These are phyloP conservation scores for Fonsecaea pugnacius DNA, from an alignment of 2,329 filamentous ascomycete species.

Conservation along the genomic window DNA sequence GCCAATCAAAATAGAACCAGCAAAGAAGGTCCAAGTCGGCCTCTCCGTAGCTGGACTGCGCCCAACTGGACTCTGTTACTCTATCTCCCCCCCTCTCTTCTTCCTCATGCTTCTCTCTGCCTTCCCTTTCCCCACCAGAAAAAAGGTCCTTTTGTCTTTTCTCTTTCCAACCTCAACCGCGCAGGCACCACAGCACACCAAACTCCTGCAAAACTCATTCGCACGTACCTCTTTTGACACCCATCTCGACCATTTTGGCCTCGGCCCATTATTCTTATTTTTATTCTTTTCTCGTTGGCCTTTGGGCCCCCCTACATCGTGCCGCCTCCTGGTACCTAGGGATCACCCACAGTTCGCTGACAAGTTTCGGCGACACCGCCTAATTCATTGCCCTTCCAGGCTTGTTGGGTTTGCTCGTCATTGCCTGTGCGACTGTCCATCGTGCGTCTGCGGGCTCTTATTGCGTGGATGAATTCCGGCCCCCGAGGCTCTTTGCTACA, in stretches of 20 bases:
- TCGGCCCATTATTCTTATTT: slow-evolving; percentile 8
- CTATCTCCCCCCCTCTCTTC: background rate
- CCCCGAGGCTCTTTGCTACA: slow-evolving; percentile 15
- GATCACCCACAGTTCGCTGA: slow-evolving; percentile 6
- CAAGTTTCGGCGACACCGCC: slow-evolving; percentile 27
- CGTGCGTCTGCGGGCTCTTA: slow-evolving; percentile 10
- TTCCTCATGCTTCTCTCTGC: background rate
- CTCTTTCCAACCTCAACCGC: slow-evolving; percentile 19
- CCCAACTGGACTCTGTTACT: background rate
- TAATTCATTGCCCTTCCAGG: slow-evolving; percentile 23
- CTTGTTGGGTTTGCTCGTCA: slow-evolving; percentile 3
- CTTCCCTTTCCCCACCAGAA: slow-evolving; percentile 9
- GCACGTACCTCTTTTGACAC: slow-evolving; percentile 1
- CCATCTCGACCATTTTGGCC: slow-evolving; percentile 8
- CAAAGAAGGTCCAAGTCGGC: background rate
- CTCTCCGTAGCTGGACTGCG: background rate
- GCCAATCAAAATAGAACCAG: background rate
- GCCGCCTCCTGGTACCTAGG: background rate
- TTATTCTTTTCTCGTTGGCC: background rate
- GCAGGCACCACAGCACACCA: background rate
- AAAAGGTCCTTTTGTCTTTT: slow-evolving; percentile 23
- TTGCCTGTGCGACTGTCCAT: slow-evolving; percentile 20
- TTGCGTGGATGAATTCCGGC: slow-evolving; percentile 20
- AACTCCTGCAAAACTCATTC: background rate
- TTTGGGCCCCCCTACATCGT: background rate